phyloP scores from a whole-genome alignment of 108 stramenopile genomes.

The Cyclostephanos invisitatus region DNA sequence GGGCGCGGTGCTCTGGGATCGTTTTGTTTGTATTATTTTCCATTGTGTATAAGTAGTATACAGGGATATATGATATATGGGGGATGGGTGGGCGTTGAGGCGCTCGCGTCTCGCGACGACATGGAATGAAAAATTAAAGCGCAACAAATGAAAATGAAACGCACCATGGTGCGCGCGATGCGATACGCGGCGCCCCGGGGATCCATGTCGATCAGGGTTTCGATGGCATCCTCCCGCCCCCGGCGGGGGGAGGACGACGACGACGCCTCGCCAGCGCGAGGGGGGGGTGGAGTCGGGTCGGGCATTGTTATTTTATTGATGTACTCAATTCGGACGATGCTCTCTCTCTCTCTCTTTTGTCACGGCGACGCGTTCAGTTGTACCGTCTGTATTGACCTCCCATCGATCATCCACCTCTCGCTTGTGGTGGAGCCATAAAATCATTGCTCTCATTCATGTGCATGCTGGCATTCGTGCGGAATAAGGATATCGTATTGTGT shows the following conservation, averaged over 20 bases:
- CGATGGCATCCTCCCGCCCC: conserved; percentile 62
- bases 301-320: background rate
- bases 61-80: no score
- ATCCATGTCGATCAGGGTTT: conserved; percentile 82
- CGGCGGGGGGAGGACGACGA: background rate
- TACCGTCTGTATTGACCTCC: no score
- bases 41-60: no score
- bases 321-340: no score
- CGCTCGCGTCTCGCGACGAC: background rate
- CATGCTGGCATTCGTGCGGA: no score
- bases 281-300: background rate
- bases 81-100: background rate
- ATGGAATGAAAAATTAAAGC: background rate
- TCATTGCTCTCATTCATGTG: no score
- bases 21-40: no score
- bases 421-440: no score
- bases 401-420: no score
- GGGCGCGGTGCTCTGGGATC: conserved; percentile 63
- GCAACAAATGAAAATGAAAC: conserved; percentile 30
- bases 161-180: conserved; percentile 67
- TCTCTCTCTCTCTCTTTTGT: no score
- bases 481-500: no score
- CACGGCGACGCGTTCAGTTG: no score
- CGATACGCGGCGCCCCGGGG: conserved; percentile 73
- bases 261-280: background rate